Percentiles rank a stretch among this genome's conserved stretches.
Evolutionary conservation across 2,329 filamentous ascomycete genomes (phyloP).

Genomic region (Diaporthe citrichinensis): DNA sequence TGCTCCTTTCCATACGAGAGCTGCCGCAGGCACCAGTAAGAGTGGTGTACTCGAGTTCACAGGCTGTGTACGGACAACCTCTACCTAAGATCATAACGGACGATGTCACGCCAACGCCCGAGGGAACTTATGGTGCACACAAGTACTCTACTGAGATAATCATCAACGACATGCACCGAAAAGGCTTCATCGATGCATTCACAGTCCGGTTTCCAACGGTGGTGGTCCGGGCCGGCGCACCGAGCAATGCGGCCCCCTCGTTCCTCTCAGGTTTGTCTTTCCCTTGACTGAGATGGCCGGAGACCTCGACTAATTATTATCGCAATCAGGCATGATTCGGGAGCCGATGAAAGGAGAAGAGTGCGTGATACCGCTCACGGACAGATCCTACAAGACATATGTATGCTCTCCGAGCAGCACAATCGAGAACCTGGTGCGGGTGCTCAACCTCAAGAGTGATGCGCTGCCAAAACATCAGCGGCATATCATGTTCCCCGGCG

Average conservation of each 20-base stretch:
- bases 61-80: conserved; percentile 74
- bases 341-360: conserved; percentile 70
- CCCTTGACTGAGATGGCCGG: neutral
- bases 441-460: conserved; percentile 55
- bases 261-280: conserved; percentile 62
- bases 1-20: conserved; percentile 64
- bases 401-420: conserved; percentile 67
- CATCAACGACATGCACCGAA: conserved; percentile 74
- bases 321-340: conserved; percentile 67
- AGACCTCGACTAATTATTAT: neutral
- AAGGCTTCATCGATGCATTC: conserved; percentile 70
- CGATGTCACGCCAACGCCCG: conserved; percentile 67
- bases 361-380: conserved; percentile 66
- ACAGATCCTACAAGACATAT: conserved; percentile 66
- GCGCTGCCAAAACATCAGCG: conserved; percentile 62
- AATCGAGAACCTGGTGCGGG: conserved; percentile 66
- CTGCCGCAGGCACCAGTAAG: conserved; percentile 64
- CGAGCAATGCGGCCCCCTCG: conserved; percentile 73
- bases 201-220: conserved; percentile 73
- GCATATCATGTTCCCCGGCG: conserved; percentile 70
- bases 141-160: conserved; percentile 74
- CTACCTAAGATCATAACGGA: conserved; percentile 67
- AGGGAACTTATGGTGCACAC: conserved; percentile 74
- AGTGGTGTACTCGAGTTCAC: conserved; percentile 73
- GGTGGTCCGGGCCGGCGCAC: conserved; percentile 71